These are phyloP conservation scores for Hypoxylon sp. DNA, from an alignment of 2,329 filamentous ascomycete genomes.

Conservation along the genomic window DNA sequence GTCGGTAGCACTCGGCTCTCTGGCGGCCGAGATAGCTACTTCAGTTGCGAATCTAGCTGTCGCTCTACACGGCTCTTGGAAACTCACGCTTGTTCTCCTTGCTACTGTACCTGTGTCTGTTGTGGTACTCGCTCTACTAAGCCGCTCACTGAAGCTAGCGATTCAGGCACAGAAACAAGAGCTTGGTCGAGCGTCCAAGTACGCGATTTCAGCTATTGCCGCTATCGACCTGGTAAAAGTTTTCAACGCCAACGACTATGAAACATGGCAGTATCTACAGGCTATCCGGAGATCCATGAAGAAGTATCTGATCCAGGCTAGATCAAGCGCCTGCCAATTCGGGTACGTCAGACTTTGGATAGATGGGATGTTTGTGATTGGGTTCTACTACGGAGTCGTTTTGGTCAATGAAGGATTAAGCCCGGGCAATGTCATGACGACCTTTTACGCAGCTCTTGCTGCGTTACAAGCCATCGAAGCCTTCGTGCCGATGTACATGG, in stretches of 20 bases:
- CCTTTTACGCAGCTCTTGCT: constrained; percentile 86
- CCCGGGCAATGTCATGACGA: constrained; percentile 80
- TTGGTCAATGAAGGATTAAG: constrained; percentile 74
- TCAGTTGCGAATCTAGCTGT: constrained; percentile 76
- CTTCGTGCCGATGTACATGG: constrained; percentile 81
- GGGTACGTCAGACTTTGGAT: constrained; percentile 81
- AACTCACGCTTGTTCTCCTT: constrained; percentile 84
- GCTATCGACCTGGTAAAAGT: constrained; percentile 90
- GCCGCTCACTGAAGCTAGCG: constrained; percentile 72
- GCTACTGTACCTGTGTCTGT: constrained; percentile 79
- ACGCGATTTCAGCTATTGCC: constrained; percentile 76
- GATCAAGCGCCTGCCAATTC: constrained; percentile 79
- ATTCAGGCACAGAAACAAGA: constrained; percentile 78
- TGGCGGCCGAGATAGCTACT: constrained; percentile 75
- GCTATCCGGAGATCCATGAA: constrained; percentile 71
- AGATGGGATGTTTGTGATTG: constrained; percentile 84
- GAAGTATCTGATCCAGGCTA: constrained; percentile 78
- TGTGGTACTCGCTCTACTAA: constrained; percentile 71
- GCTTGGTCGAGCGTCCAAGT: constrained; percentile 79
- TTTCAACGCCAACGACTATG: constrained; percentile 81
- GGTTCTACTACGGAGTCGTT: constrained; percentile 88
- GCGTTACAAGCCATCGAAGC: constrained; percentile 82
- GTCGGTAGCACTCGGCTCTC: constrained; percentile 82
- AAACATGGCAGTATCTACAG: constrained; percentile 75
- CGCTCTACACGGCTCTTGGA: constrained; percentile 86